These are phyloP conservation scores for Entoloma clypeatum DNA, from an alignment of 1,284 basidiomycete species.

Conservation along the genomic window DNA sequence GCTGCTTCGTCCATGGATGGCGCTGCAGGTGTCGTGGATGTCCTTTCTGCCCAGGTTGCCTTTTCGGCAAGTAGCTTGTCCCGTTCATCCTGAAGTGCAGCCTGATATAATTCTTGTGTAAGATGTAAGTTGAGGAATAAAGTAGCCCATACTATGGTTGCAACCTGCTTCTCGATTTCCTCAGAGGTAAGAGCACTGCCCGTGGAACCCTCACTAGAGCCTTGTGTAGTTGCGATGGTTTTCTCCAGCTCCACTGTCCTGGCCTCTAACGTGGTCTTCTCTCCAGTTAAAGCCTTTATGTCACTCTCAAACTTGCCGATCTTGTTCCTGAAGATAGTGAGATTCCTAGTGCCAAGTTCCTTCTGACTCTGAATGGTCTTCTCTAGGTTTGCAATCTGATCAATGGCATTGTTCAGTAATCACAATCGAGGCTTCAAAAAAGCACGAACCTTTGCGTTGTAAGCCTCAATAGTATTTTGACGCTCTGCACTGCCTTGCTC, in stretches of 20 bases:
- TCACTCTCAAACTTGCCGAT: constrained; percentile 33
- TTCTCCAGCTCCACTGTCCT: constrained; percentile 38
- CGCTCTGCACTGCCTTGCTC: constrained; percentile 37
- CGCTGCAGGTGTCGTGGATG: constrained; percentile 21
- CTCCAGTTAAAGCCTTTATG: constrained; percentile 29
- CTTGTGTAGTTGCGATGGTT: constrained; percentile 33
- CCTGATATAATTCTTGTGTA: constrained; percentile 34
- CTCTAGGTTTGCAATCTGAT: constrained; percentile 34
- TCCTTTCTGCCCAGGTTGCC: constrained; percentile 36
- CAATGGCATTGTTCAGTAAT: constrained; percentile 2
- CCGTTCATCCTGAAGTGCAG: constrained; percentile 53
- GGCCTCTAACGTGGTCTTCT: constrained; percentile 33
- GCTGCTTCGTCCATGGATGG: constrained; percentile 32
- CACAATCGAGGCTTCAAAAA: neutral
- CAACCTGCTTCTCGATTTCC: constrained; percentile 32
- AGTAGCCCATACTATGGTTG: constrained; percentile 42
- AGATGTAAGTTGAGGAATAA: constrained; percentile 1
- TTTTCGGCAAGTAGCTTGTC: constrained; percentile 61
- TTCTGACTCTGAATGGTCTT: constrained; percentile 32
- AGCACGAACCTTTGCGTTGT: constrained; percentile 19
- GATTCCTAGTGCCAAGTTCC: constrained; percentile 31
- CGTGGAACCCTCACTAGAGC: constrained; percentile 33
- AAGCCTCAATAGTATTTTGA: constrained; percentile 33
- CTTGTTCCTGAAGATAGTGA: constrained; percentile 29
- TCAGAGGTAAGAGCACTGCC: constrained; percentile 22